phyloP scores from a whole-genome alignment of 1,139 yeast genomes.

The Suhomyces wounanorum region DNA sequence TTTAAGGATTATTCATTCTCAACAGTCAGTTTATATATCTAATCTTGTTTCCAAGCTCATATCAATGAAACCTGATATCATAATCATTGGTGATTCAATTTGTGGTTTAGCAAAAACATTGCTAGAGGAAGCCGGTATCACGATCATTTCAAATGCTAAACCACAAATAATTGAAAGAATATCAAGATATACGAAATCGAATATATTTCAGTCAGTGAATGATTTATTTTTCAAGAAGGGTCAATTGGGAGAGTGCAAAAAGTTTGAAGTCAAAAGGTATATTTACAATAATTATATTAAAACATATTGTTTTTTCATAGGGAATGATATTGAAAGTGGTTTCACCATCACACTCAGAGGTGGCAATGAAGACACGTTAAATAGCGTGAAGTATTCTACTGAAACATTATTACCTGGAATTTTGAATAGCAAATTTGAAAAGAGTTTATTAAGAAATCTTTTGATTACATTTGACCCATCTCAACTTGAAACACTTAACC shows the following conservation, averaged over 20 bases:
- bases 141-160: constrained; percentile 79
- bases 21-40: constrained; percentile 81
- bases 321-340: constrained; percentile 74
- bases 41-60: constrained; percentile 80
- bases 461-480: constrained; percentile 13
- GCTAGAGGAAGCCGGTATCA: constrained; percentile 71
- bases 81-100: constrained; percentile 78
- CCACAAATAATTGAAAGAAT: constrained; percentile 81
- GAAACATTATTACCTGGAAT: constrained; percentile 80
- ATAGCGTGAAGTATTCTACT: constrained; percentile 72
- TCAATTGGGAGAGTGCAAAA: constrained; percentile 70
- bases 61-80: constrained; percentile 75
- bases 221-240: constrained; percentile 52
- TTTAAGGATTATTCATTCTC: constrained; percentile 81
- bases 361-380: constrained; percentile 57
- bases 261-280: constrained; percentile 70
- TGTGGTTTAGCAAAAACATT: constrained; percentile 80
- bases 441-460: constrained; percentile 76
- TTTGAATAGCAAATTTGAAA: constrained; percentile 78
- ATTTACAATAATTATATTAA: constrained; percentile 57
- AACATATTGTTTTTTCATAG: constrained; percentile 75
- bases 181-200: constrained; percentile 80
- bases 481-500: constrained; percentile 8
- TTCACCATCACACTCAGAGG: constrained; percentile 86
- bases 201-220: constrained; percentile 58